Percentiles rank a stretch among this genome's conserved stretches.
phyloP scores from a whole-genome alignment of 1,284 basidiomycete genomes.

The Sparassis latifolia region DNA sequence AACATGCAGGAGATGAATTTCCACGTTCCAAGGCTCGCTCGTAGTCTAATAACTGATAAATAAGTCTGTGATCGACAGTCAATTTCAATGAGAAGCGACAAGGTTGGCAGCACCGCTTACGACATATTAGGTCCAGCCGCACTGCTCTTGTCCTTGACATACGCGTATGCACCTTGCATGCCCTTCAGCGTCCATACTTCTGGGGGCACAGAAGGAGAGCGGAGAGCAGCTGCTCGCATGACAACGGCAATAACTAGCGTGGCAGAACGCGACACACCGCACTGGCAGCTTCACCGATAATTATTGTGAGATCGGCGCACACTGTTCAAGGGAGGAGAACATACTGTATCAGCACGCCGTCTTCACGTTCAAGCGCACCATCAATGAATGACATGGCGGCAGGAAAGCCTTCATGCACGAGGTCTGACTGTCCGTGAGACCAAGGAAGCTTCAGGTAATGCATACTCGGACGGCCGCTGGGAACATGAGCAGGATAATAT shows the following conservation, averaged over 20 bases:
- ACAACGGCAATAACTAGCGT: constrained; percentile 91
- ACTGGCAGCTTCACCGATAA: constrained; percentile 70
- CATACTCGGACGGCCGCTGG: constrained; percentile 67
- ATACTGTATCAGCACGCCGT: constrained; percentile 85
- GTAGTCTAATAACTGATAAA: constrained; percentile 94
- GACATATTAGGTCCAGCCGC: constrained; percentile 95
- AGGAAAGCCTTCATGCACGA: constrained; percentile 75
- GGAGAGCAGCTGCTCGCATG: constrained; percentile 85
- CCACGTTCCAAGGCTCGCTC: constrained; percentile 69
- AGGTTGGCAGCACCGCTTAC: constrained; percentile 44
- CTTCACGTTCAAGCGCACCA: constrained; percentile 62
- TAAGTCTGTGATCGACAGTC: constrained; percentile 53
- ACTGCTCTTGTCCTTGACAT: constrained; percentile 83
- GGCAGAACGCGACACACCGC: constrained; percentile 92
- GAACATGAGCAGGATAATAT: constrained; percentile 57
- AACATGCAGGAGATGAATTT: constrained; percentile 40
- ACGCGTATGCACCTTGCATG: constrained; percentile 92
- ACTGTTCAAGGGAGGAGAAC: constrained; percentile 26
- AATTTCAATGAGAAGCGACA: constrained; percentile 9
- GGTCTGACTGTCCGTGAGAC: constrained; percentile 90
- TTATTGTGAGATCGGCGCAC: constrained; percentile 5
- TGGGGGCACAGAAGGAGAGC: constrained; percentile 57
- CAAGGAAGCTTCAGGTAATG: constrained; percentile 91
- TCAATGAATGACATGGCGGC: constrained; percentile 80
- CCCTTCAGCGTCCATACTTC: constrained; percentile 77